A percentile compares a stretch with the other conserved stretches of the same genome.
Conservation (phyloP, 345 rosid species). For the Reutealis trisperma region DNA sequence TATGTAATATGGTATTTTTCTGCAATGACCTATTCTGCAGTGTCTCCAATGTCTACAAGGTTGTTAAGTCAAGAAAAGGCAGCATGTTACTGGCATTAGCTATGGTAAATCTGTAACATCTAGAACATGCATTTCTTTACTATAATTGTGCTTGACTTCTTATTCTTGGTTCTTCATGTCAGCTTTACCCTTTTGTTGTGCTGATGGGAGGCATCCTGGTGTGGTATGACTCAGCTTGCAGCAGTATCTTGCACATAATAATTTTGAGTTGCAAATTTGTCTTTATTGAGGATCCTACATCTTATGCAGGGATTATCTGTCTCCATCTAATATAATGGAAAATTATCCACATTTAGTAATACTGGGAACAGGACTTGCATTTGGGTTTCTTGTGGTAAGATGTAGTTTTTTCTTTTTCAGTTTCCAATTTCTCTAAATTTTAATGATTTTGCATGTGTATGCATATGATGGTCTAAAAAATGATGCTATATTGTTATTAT, state of each 20-base stretch:
- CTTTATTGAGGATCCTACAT: conserved; percentile 18
- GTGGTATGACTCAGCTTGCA: conserved; percentile 53
- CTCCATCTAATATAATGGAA: conserved; percentile 75
- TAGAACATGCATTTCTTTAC: neutral
- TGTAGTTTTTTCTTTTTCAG: neutral
- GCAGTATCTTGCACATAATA: conserved; percentile 3
- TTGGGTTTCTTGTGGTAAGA: conserved; percentile 96
- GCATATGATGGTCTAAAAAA: neutral
- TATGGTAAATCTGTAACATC: conserved; percentile 56
- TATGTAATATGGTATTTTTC: neutral
- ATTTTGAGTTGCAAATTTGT: neutral
- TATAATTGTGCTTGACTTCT: conserved; percentile 16
- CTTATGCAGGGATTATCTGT: conserved; percentile 65
- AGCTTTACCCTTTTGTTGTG: conserved; percentile 80
- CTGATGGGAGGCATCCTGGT: conserved; percentile 77
- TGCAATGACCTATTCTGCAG: conserved; percentile 42
- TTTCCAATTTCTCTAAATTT: neutral
- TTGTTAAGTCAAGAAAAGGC: conserved; percentile 80
- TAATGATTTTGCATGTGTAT: neutral
- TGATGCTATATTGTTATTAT: neutral
- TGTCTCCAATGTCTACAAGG: conserved; percentile 67
- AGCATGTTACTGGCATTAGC: conserved; percentile 87
- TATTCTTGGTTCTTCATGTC: conserved; percentile 28
- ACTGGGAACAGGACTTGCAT: conserved; percentile 96
- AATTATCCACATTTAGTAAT: conserved; percentile 87